A percentile compares a stretch with the other conserved stretches of the same genome.
These are phyloP conservation scores for Davidsoniella virescens DNA, from an alignment of 2,329 filamentous ascomycete species.

Conservation along the genomic window DNA sequence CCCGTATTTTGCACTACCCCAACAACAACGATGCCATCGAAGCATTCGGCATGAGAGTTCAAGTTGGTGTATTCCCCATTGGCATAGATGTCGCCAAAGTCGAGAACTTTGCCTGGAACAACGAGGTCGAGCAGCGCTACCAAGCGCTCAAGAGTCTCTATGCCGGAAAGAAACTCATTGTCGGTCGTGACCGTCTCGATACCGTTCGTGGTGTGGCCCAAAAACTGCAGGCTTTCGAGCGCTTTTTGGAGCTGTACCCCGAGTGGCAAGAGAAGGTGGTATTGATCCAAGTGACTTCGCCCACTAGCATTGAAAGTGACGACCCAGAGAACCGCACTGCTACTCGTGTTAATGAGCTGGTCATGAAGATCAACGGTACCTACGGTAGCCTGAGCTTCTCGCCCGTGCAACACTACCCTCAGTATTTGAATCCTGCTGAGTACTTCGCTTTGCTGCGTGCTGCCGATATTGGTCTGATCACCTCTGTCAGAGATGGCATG, in stretches of 20 bases:
- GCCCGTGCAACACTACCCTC: slow-evolving; percentile 86
- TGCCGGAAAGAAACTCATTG: slow-evolving; percentile 83
- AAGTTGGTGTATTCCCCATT: slow-evolving; percentile 86
- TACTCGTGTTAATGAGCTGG: slow-evolving; percentile 77
- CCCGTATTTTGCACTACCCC: slow-evolving; percentile 75
- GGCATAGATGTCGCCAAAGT: slow-evolving; percentile 81
- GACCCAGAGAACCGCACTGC: slow-evolving; percentile 66
- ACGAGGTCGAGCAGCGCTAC: slow-evolving; percentile 55
- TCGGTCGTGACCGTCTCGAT: slow-evolving; percentile 85
- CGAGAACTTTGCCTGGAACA: slow-evolving; percentile 55
- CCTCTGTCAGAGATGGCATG: slow-evolving; percentile 92
- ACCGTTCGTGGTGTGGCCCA: slow-evolving; percentile 88
- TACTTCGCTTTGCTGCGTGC: slow-evolving; percentile 88
- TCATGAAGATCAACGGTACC: slow-evolving; percentile 78
- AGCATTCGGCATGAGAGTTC: slow-evolving; percentile 74
- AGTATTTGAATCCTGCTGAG: slow-evolving; percentile 77
- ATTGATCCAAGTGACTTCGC: slow-evolving; percentile 86
- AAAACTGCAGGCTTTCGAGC: slow-evolving; percentile 86
- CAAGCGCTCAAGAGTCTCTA: slow-evolving; percentile 60
- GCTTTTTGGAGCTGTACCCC: slow-evolving; percentile 77
- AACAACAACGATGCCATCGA: slow-evolving; percentile 75
- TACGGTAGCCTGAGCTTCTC: slow-evolving; percentile 80
- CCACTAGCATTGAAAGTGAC: slow-evolving; percentile 64
- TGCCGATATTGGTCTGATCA: slow-evolving; percentile 84
- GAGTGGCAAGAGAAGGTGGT: slow-evolving; percentile 88